phyloP scores from a whole-genome alignment of 2,329 filamentous ascomycete genomes.

The Gnomoniopsis smithogilvyi region DNA sequence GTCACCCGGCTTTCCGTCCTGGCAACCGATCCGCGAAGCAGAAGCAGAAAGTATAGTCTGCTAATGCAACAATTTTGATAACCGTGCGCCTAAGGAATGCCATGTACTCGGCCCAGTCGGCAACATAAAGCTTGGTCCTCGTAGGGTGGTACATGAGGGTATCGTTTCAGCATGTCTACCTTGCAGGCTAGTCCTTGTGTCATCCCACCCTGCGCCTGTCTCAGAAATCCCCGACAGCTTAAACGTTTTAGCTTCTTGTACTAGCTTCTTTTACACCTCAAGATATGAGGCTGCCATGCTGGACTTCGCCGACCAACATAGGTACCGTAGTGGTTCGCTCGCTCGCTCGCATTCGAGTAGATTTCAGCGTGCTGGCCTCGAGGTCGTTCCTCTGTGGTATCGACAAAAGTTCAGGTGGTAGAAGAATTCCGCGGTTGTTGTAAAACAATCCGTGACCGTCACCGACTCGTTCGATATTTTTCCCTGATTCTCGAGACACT shows the following conservation, averaged over 20 bases:
- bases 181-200: not conserved
- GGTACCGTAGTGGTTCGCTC: not conserved
- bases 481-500: not conserved
- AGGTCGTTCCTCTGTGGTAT: not conserved
- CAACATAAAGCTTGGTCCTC: no score
- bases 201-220: not conserved
- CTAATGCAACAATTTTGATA: no score
- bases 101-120: no score
- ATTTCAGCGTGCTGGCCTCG: no score
- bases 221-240: not conserved
- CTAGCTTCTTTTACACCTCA: not conserved
- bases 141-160: not conserved
- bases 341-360: no score
- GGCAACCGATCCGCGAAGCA: no score
- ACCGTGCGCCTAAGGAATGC: no score
- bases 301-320: not conserved
- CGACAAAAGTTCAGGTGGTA: no score
- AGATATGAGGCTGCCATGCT: not conserved
- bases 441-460: not conserved
- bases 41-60: no score
- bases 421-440: not conserved
- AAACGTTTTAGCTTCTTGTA: not conserved
- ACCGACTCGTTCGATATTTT: not conserved
- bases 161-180: not conserved
- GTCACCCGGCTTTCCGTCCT: no score